Evolutionary conservation across 192 early-diverging fungal genomes (phyloP).

Genomic region (Rhizoclosmatium globosum): DNA sequence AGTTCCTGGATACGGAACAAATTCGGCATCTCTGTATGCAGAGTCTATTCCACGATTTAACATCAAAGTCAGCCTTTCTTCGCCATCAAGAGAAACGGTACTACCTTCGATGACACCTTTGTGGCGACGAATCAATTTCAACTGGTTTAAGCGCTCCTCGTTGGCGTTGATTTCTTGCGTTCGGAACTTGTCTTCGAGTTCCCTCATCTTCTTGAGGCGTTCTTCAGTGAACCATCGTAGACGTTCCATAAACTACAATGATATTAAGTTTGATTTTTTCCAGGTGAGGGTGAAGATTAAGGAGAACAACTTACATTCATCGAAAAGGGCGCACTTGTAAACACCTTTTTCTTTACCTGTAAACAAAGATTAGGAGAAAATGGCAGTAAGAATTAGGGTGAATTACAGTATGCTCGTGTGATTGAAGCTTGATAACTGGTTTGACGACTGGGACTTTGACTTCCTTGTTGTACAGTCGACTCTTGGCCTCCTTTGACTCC

Average conservation of each 20-base stretch:
- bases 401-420: conserved; percentile 36
- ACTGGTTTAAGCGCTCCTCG: conserved; percentile 52
- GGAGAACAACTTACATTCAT: conserved; percentile 52
- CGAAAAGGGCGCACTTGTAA: conserved; percentile 52
- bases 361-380: conserved; percentile 1
- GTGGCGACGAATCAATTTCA: conserved; percentile 40
- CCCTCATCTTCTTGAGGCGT: conserved; percentile 44
- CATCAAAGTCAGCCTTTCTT: not conserved
- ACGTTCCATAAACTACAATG: conserved; percentile 55
- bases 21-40: conserved; percentile 49
- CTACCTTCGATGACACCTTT: conserved; percentile 13
- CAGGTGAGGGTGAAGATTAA: not conserved
- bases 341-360: conserved; percentile 46
- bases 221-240: conserved; percentile 59
- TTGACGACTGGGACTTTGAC: conserved; percentile 1
- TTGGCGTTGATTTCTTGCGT: conserved; percentile 51
- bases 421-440: conserved; percentile 22
- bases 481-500: conserved; percentile 33
- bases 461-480: not conserved
- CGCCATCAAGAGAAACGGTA: conserved; percentile 28
- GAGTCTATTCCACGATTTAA: conserved; percentile 19
- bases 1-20: conserved; percentile 62
- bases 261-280: not conserved
- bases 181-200: conserved; percentile 45
- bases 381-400: not conserved